A percentile compares a stretch with the other conserved stretches of the same genome.
phyloP scores from a whole-genome alignment of 129 eudicot species.

The Pseudognaphalium luteoalbum region DNA sequence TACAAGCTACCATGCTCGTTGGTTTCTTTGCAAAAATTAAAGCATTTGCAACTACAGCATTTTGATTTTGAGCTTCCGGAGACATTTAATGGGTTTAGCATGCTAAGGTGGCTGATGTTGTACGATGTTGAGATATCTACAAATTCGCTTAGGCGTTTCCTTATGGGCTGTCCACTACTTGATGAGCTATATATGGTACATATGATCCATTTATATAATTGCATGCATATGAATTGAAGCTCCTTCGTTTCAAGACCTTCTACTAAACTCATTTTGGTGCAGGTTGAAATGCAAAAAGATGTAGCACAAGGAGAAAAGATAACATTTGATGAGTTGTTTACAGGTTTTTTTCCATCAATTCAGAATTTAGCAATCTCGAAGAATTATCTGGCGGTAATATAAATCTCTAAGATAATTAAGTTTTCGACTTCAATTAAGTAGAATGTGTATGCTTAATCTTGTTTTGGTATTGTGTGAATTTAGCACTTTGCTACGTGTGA shows the following conservation, averaged over 20 bases:
- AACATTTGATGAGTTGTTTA: not conserved
- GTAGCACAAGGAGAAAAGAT: not conserved
- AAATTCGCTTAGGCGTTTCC: too few relatives aligned
- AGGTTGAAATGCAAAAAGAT: not conserved
- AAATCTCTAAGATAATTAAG: too few relatives aligned
- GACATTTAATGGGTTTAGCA: conserved; percentile 20
- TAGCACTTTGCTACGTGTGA: not conserved
- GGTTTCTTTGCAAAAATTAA: conserved; percentile 8
- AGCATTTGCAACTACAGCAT: not conserved
- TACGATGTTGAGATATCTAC: too few relatives aligned
- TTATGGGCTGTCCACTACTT: too few relatives aligned
- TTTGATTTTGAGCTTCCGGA: conserved; percentile 16
- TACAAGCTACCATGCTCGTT: conserved; percentile 18
- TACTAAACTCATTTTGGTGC: too few relatives aligned
- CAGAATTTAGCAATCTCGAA: not conserved
- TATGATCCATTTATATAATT: too few relatives aligned
- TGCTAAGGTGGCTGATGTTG: not conserved
- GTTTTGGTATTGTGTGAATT: not conserved
- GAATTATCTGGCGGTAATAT: not conserved
- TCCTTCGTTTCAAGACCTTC: too few relatives aligned
- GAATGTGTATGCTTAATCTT: not conserved
- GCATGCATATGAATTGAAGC: too few relatives aligned
- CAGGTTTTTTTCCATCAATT: not conserved
- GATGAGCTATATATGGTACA: too few relatives aligned
- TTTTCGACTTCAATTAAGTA: too few relatives aligned